A percentile compares a stretch with the other conserved stretches of the same genome.
Evolutionary conservation across 306 rosid species (phyloP).

Genomic region (Vachellia pachyceras): DNA sequence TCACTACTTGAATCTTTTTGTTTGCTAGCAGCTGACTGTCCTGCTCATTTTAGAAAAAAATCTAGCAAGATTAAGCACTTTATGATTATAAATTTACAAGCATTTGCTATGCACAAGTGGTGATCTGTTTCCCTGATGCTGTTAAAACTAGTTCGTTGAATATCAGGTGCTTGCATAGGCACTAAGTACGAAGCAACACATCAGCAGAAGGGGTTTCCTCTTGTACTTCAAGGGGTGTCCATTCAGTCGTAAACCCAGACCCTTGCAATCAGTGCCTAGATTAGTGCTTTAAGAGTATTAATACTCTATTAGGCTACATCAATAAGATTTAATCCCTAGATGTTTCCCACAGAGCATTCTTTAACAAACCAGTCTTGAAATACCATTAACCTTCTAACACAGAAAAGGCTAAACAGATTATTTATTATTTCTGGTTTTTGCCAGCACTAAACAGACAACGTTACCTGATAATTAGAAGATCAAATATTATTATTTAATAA

Average conservation of each 20-base stretch:
- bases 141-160: neutral
- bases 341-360: neutral
- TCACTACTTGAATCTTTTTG: slow-evolving; percentile 43
- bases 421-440: neutral
- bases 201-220: neutral
- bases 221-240: neutral
- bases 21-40: slow-evolving; percentile 46
- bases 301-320: neutral
- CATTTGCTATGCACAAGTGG: neutral
- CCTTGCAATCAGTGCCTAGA: neutral
- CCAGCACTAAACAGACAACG: neutral
- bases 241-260: neutral
- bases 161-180: neutral
- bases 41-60: slow-evolving; percentile 49
- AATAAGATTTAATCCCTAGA: neutral
- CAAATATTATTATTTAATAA: neutral
- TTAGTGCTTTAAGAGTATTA: neutral
- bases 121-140: neutral
- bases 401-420: neutral
- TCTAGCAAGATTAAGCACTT: slow-evolving; percentile 10
- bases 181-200: neutral
- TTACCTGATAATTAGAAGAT: neutral
- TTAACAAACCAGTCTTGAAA: neutral
- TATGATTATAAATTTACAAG: slow-evolving; percentile 17
- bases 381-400: neutral